Percentiles rank a stretch among this genome's conserved stretches.
Evolutionary conservation across 768 basidiomycete species (phyloP).

Genomic region (Gloeophyllum trabeum): DNA sequence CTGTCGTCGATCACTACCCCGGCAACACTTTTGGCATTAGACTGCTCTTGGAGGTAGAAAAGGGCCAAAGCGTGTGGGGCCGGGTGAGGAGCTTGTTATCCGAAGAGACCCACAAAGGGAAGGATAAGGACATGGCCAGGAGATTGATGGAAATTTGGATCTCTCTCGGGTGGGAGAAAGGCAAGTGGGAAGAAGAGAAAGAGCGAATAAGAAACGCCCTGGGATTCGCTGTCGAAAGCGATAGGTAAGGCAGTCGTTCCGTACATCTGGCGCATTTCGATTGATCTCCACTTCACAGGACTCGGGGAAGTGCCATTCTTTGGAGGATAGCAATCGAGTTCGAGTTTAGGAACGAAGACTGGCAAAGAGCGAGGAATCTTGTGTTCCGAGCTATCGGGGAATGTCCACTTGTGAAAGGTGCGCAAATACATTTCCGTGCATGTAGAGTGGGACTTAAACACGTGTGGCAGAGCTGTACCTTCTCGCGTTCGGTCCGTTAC

Average conservation of each 20-base stretch:
- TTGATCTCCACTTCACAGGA: constrained; percentile 28
- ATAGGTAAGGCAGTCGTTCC: constrained; percentile 36
- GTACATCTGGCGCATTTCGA: constrained; percentile 4
- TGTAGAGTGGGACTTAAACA: neutral
- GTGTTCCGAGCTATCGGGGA: constrained; percentile 66
- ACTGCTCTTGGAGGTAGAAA: constrained; percentile 67
- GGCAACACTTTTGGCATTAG: constrained; percentile 64
- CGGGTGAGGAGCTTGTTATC: constrained; percentile 47
- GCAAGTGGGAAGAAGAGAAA: constrained; percentile 56
- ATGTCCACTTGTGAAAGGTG: constrained; percentile 71
- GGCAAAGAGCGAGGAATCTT: constrained; percentile 55
- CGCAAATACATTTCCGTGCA: constrained; percentile 6
- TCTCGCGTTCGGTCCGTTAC: constrained; percentile 62
- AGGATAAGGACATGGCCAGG: constrained; percentile 45
- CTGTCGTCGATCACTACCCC: constrained; percentile 47
- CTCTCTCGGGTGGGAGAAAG: constrained; percentile 58
- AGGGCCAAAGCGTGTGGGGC: constrained; percentile 73
- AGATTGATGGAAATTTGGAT: constrained; percentile 67
- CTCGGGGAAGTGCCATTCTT: constrained; percentile 48
- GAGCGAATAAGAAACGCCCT: constrained; percentile 63
- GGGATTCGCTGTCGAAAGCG: constrained; percentile 47
- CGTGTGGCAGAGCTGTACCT: constrained; percentile 59
- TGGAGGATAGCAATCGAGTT: constrained; percentile 74
- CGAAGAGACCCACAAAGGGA: constrained; percentile 27
- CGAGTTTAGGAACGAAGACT: constrained; percentile 53